Conservation (phyloP, 352 stramenopile species). For the Plasmopara muralis region DNA sequence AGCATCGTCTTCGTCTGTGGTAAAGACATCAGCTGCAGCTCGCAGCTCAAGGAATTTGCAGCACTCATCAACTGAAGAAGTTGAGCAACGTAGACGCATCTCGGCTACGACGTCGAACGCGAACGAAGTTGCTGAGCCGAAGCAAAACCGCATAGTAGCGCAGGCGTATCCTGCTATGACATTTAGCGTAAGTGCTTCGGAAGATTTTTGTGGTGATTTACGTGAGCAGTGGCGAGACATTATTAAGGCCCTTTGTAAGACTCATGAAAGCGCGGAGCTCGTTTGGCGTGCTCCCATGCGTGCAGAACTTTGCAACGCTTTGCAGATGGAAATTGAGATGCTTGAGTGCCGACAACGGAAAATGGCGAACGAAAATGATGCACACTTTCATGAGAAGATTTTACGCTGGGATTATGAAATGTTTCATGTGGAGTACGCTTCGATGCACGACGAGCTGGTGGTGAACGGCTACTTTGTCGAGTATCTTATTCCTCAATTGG, state of each 20-base stretch:
- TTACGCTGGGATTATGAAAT: conserved; percentile 71
- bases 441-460: conserved; percentile 63
- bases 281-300: conserved; percentile 71
- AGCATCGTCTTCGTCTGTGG: conserved; percentile 29
- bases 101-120: conserved; percentile 23
- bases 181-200: conserved; percentile 40
- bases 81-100: conserved; percentile 30
- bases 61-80: conserved; percentile 57
- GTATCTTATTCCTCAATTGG: conserved; percentile 60
- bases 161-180: conserved; percentile 29
- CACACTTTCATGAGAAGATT: conserved; percentile 19
- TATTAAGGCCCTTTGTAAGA: conserved; percentile 44
- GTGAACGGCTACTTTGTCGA: conserved; percentile 82
- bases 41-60: conserved; percentile 43
- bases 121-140: conserved; percentile 34
- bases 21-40: conserved; percentile 10
- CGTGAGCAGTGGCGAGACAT: conserved; percentile 63
- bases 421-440: conserved; percentile 71
- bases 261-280: conserved; percentile 60
- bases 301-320: conserved; percentile 44
- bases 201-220: conserved; percentile 59
- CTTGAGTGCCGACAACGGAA: conserved; percentile 24
- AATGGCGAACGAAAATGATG: conserved; percentile 8
- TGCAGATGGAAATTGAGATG: conserved; percentile 47
- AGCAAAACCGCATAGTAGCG: conserved; percentile 34